Evolutionary conservation across 345 rosid species (phyloP).

Genomic region (Eucalyptus brandiana): DNA sequence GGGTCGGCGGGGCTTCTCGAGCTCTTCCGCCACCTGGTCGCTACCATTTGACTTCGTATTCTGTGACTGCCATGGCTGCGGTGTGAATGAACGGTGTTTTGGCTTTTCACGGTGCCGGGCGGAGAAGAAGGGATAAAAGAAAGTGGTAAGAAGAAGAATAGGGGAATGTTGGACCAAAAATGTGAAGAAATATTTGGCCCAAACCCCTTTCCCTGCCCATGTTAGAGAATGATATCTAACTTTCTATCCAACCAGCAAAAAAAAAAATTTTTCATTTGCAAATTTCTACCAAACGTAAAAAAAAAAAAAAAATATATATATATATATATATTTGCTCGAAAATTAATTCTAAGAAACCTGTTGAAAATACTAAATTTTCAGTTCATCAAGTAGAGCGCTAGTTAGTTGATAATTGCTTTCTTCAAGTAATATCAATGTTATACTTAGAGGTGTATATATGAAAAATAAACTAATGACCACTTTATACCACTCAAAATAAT

Average conservation of each 20-base stretch:
- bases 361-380: not conserved
- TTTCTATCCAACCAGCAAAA: not conserved
- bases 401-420: not conserved
- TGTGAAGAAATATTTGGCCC: not conserved
- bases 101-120: not conserved
- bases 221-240: not conserved
- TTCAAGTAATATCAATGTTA: too few species aligned
- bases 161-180: rapidly evolving
- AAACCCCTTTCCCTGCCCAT: not conserved
- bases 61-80: not conserved
- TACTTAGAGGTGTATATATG: not conserved
- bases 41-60: not conserved
- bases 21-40: rapidly evolving
- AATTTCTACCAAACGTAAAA: not conserved
- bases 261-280: not conserved
- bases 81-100: not conserved
- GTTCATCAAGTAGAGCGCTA: rapidly evolving
- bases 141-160: not conserved
- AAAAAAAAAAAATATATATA: too few species aligned
- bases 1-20: not conserved
- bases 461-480: not conserved
- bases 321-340: not conserved
- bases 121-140: not conserved
- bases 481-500: not conserved
- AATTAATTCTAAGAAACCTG: not conserved